Base-by-base conservation (phyloP, 106 monocot species). In the Dendrobium catenatum region DNA sequence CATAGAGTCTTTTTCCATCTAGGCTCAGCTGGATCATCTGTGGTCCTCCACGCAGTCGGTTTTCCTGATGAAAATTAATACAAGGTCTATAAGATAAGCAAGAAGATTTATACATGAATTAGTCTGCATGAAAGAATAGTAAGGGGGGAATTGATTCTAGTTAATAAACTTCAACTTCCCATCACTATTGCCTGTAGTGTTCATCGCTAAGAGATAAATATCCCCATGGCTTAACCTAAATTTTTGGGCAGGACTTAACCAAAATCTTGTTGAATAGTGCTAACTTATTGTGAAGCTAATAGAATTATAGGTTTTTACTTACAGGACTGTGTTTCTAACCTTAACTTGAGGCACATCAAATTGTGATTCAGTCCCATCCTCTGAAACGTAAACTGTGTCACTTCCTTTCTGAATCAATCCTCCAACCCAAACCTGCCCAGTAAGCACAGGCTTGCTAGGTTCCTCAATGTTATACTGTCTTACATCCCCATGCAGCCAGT, bases 21-120 rank as follows among this genome's bases (percentile, higher is more conserved):
- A 98, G 79, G 82, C 97, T 98, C 82, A 98, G 41, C 77, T 98
- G 97, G 55, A 98, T 98, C 97, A 93, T 98, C 81, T 98, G 97
- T 11, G 97, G 97, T 5, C 97, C 97, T 74, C 97, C 94, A 77
- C 92, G 86, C 42, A 98, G 88, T 15, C 78, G 83, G 80, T 91
- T 89, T 8, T 91, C 94, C 94, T 98, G 86, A 17, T 66, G 20
- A 26, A 51, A 51, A 51, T 51, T 51, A 13, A 13, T 51, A 51
- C 10, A 51, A 51, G 1, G 15, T 51, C 10, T 51, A 15, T 51
- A 51, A 51, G 16, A 51, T 51, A 51, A 51, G 15, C 51, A 51
- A 51, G 13, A 13, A 51, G 15, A 11, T 51, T 51, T 15, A 15
- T 51, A 51, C 13, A 51, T 11, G 51, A 51, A 51, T 51, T 51